Base-by-base conservation (phyloP, 2,329 filamentous ascomycete genomes). In the Drechslerella coelobrocha region DNA sequence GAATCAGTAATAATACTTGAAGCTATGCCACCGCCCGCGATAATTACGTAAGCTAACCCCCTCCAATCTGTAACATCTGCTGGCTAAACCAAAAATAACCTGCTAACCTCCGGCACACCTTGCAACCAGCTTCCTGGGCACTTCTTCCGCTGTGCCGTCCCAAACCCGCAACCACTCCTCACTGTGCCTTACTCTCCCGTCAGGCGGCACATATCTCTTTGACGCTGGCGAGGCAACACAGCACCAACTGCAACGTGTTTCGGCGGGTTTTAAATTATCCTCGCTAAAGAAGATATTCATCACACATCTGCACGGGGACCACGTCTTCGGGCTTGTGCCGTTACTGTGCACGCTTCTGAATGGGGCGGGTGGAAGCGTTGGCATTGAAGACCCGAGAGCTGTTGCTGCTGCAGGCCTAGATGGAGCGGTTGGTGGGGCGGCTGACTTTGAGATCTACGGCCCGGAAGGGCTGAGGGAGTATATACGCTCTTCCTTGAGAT, bases 291-390 rank as follows among this genome's bases (percentile, higher is more conserved):
- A 72, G 48, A 75, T 75, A 29, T 75, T 75, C 52, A 75, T 75
- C 45, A 75, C 74, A 1, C 74, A 75, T 39, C 71, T 75, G 52
- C 74, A 75, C 47, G 74, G 74, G 23, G 74, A 75, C 54, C 73
- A 75, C 57, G 54, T 75, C 48, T 75, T 74, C 24, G 73, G 73
- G 2, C 55, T 74, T 12, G 72, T 72, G 19, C 73, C 73, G 12
- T 53, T 75, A 17, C 61, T 75, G 17, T 55, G 68, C 45, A 75
- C 73, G 1, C 41, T 75, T 43, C 56, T 75, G 31, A 75, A 75
- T 26, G 74, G 74, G 9, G 65, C 72, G 3, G 74, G 74, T 1
- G 74, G 74, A 1, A 66, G 31, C 8, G 65, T 68, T 9, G 66
- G 69, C 5, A 63, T 71, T 27, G 71, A 74, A 27, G 73, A 74